phyloP scores from a whole-genome alignment of 2,329 filamentous ascomycete species.

The Fusarium metavorans region DNA sequence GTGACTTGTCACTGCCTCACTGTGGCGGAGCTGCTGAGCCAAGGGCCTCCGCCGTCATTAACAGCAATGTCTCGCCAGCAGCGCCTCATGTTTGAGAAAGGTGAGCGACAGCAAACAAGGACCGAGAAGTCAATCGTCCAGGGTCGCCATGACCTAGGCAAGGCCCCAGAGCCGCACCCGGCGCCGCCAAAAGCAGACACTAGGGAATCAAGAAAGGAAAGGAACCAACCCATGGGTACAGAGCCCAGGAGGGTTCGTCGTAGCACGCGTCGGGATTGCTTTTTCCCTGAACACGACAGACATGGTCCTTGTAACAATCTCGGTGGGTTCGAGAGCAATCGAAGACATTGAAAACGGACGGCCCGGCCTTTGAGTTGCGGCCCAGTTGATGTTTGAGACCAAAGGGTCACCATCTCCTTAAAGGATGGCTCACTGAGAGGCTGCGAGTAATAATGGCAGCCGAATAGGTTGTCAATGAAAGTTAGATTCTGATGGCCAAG shows the following conservation, averaged over 20 bases:
- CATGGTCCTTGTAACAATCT: not conserved
- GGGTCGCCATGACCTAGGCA: not conserved
- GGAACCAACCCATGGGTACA: not conserved
- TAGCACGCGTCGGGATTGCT: slow-evolving; percentile 3
- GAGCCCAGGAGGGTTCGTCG: not conserved
- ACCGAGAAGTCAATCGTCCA: not conserved
- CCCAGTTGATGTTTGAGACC: not conserved
- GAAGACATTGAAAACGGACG: not conserved
- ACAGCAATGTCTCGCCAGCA: slow-evolving; percentile 10
- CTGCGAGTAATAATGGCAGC: not conserved
- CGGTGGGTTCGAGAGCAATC: not conserved
- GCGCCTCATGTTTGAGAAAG: not conserved
- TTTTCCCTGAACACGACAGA: slow-evolving; percentile 2
- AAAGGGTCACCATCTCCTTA: not conserved
- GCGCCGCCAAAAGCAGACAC: not conserved
- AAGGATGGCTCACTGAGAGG: not conserved
- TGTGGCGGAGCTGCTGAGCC: not conserved
- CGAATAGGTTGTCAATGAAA: not conserved
- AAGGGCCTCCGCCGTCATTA: not conserved
- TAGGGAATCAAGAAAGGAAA: not conserved
- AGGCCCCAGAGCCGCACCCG: not conserved
- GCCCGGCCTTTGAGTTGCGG: not conserved
- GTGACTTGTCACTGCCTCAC: not conserved
- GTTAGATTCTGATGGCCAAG: not conserved
- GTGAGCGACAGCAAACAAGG: not conserved